Evolutionary conservation across 164 flowering plant species (phyloP).

Genomic region (grape (Vitis vinifera)): DNA sequence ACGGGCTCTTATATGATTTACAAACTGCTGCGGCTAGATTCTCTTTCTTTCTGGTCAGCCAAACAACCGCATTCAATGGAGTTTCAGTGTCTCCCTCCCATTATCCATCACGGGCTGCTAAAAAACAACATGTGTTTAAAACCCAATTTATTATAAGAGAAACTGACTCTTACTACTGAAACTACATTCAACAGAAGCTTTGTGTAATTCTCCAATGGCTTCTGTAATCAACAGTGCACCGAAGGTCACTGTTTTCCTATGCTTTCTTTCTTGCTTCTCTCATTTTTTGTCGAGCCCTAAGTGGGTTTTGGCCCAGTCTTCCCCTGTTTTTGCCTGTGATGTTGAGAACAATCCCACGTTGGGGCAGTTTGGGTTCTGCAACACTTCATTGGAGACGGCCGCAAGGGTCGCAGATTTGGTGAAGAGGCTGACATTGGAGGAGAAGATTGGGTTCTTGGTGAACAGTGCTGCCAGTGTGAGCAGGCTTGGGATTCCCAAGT

Average conservation of each 20-base stretch:
- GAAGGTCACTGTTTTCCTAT: constrained; percentile 35
- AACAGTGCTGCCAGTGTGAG: constrained; percentile 49
- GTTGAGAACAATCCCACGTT: constrained; percentile 35
- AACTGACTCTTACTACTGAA: neutral
- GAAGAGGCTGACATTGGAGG: constrained; percentile 73
- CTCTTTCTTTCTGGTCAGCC: neutral
- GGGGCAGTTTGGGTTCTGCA: constrained; percentile 57
- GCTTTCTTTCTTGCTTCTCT: neutral
- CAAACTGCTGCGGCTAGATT: neutral
- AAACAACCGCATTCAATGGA: neutral
- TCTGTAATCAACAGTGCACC: constrained; percentile 24
- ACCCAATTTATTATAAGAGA: neutral
- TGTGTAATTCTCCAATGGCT: neutral
- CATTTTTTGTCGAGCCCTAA: neutral
- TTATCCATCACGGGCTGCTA: constrained; percentile 31
- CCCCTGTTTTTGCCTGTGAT: constrained; percentile 79
- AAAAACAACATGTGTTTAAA: constrained; percentile 21
- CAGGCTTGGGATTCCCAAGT: constrained; percentile 83
- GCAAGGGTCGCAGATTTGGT: constrained; percentile 76
- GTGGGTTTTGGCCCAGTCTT: constrained; percentile 25
- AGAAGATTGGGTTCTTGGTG: constrained; percentile 70
- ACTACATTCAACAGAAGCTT: no score
- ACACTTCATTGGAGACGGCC: constrained; percentile 37
- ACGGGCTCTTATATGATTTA: neutral
- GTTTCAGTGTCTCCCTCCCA: neutral